Conservation (phyloP, 2,329 filamentous ascomycete genomes). For the Cryphonectria japonica region DNA sequence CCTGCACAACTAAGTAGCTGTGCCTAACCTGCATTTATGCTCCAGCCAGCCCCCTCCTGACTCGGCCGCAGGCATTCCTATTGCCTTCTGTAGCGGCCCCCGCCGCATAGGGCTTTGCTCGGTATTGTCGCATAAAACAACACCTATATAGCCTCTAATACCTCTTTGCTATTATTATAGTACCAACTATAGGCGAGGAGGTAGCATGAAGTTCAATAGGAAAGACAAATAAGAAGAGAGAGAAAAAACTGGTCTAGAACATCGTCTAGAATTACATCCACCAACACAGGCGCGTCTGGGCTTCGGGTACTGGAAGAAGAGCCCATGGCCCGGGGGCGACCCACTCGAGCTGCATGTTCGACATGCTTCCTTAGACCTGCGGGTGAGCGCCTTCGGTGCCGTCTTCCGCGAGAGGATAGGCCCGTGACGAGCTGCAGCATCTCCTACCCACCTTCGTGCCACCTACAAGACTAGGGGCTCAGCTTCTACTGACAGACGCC, state of each 20-base stretch:
- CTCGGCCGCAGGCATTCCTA: background rate
- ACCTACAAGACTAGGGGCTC: background rate
- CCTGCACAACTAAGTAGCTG: background rate
- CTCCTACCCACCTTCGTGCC: background rate
- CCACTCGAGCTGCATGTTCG: constrained; percentile 4
- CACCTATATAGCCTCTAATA: background rate
- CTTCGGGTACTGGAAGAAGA: background rate
- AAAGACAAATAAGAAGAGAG: background rate
- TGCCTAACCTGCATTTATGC: background rate
- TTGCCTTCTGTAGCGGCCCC: background rate
- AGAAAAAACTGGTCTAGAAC: background rate
- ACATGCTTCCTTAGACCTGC: constrained; percentile 2
- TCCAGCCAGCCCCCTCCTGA: constrained; percentile 4
- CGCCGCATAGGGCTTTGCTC: background rate
- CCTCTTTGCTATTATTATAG: background rate
- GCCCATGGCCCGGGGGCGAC: constrained; percentile 1
- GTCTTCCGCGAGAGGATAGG: constrained; percentile 7
- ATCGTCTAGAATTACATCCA: background rate
- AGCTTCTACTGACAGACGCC: background rate
- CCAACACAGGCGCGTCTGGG: background rate
- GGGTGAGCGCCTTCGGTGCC: constrained; percentile 8
- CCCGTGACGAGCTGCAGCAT: constrained; percentile 9
- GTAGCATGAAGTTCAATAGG: background rate
- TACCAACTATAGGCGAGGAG: background rate
- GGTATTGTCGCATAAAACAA: background rate